These are phyloP conservation scores for Chrysophaeum taylorii DNA, from an alignment of 352 stramenopile species.

Conservation along the genomic window DNA sequence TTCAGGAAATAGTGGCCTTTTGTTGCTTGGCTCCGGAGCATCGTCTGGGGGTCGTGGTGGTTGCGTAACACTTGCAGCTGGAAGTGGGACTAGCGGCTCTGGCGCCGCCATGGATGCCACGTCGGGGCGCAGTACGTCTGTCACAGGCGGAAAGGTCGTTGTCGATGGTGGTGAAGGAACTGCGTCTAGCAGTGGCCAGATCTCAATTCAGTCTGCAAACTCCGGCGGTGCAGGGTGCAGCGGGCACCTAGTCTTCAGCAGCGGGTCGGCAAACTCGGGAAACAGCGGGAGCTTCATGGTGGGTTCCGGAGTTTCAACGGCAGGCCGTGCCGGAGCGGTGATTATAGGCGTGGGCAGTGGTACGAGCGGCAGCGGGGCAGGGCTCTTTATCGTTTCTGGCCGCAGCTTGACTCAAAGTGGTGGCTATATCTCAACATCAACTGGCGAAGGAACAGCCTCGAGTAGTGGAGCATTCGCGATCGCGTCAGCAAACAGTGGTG, in stretches of 20 bases:
- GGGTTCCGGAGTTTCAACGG: constrained; percentile 19
- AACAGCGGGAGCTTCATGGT: constrained; percentile 18
- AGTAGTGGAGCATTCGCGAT: background rate
- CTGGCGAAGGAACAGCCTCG: background rate
- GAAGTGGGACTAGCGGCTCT: constrained; percentile 15
- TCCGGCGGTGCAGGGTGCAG: background rate
- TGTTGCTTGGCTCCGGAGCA: constrained; percentile 6
- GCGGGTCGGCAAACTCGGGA: constrained; percentile 15
- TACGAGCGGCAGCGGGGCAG: constrained; percentile 22
- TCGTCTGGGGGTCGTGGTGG: constrained; percentile 20
- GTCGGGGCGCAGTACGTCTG: constrained; percentile 26
- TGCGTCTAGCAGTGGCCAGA: background rate
- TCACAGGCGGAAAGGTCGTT: too few species aligned
- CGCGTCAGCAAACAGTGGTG: background rate
- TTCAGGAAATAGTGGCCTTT: background rate
- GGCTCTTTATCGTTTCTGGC: constrained; percentile 18
- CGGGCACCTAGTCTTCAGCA: constrained; percentile 21
- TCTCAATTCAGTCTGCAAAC: background rate
- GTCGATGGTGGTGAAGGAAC: too few species aligned
- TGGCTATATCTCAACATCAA: background rate
- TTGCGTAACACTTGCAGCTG: constrained; percentile 20
- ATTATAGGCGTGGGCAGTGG: constrained; percentile 18
- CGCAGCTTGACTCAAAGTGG: background rate
- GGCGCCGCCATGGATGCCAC: constrained; percentile 15
- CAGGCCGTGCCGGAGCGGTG: constrained; percentile 21